Percentiles rank a stretch among this genome's conserved stretches.
Evolutionary conservation across 2,329 filamentous ascomycete genomes (phyloP).

Genomic region (Nemania sp.): DNA sequence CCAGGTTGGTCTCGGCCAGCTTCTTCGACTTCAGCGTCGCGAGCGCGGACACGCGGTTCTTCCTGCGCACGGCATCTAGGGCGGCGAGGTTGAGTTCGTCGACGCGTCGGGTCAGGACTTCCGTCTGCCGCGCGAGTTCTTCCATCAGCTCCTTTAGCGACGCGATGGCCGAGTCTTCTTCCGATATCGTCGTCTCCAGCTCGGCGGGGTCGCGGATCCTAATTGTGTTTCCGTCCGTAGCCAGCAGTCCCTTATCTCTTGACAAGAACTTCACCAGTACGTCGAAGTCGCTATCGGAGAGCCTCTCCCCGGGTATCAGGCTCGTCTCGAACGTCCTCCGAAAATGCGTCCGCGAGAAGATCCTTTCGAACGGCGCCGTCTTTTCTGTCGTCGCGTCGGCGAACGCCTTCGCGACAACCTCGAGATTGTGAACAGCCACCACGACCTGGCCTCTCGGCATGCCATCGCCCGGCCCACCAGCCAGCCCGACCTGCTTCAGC

Average conservation of each 20-base stretch:
- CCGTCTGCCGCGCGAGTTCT: constrained; percentile 73
- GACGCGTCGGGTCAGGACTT: constrained; percentile 67
- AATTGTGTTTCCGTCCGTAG: constrained; percentile 68
- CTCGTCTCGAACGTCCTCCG: constrained; percentile 57
- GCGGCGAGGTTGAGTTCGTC: constrained; percentile 66
- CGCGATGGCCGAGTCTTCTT: constrained; percentile 81
- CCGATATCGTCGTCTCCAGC: constrained; percentile 59
- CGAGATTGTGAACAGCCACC: constrained; percentile 64
- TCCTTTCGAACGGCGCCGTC: constrained; percentile 62
- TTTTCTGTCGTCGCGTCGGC: constrained; percentile 47
- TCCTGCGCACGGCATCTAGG: constrained; percentile 68
- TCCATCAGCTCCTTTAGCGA: constrained; percentile 78
- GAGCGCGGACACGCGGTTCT: constrained; percentile 75
- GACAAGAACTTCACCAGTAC: constrained; percentile 71
- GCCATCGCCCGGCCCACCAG: constrained; percentile 51
- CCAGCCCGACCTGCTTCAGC: constrained; percentile 68
- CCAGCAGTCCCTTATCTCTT: constrained; percentile 64
- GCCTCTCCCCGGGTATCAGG: constrained; percentile 49
- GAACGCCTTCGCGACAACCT: constrained; percentile 61
- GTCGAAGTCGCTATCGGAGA: constrained; percentile 68
- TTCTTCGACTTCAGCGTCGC: constrained; percentile 83
- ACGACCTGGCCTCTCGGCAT: constrained; percentile 67
- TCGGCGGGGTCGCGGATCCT: constrained; percentile 65
- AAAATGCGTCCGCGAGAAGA: constrained; percentile 70
- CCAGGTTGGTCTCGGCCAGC: constrained; percentile 72